phyloP scores from a whole-genome alignment of 441 rosid genomes.

The Eutrema salsugineum region DNA sequence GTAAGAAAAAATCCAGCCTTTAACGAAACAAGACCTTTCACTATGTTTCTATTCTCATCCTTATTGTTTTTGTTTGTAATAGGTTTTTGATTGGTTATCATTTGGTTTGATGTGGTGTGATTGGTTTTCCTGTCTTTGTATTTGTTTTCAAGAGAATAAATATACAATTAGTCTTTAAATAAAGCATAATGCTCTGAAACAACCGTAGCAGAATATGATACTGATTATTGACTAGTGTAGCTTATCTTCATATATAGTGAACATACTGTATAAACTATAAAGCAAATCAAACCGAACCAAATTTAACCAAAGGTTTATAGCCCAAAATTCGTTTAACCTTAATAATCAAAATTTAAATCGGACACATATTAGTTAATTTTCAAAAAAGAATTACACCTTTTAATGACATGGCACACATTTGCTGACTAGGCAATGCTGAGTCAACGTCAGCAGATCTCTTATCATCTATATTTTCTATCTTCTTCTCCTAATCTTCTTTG shows the following conservation, averaged over 20 bases:
- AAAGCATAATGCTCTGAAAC: not conserved
- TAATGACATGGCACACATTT: slow-evolving; percentile 5
- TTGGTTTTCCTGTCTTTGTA: not conserved
- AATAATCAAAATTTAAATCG: too few relatives aligned
- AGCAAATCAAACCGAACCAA: too few relatives aligned
- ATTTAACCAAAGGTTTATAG: too few relatives aligned
- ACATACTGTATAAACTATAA: too few relatives aligned
- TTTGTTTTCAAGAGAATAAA: not conserved
- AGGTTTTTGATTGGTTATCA: not conserved
- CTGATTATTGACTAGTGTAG: too few relatives aligned
- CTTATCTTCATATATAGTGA: too few relatives aligned
- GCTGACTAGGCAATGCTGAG: slow-evolving; percentile 16
- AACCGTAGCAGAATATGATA: too few relatives aligned
- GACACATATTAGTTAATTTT: too few relatives aligned
- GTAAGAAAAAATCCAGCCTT: slow-evolving; percentile 59
- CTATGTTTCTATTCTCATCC: not conserved
- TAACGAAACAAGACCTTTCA: slow-evolving; percentile 21
- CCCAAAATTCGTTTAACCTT: too few relatives aligned
- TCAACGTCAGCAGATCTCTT: slow-evolving; percentile 32
- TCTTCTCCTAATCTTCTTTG: not conserved
- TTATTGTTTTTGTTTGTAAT: slow-evolving; percentile 12
- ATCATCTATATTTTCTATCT: slow-evolving; percentile 17
- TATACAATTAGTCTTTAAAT: not conserved
- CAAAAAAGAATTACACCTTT: too few relatives aligned
- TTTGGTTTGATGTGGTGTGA: slow-evolving; percentile 16